Evolutionary conservation across 2,329 filamentous ascomycete species (phyloP).

Genomic region (Neurospora crassa): DNA sequence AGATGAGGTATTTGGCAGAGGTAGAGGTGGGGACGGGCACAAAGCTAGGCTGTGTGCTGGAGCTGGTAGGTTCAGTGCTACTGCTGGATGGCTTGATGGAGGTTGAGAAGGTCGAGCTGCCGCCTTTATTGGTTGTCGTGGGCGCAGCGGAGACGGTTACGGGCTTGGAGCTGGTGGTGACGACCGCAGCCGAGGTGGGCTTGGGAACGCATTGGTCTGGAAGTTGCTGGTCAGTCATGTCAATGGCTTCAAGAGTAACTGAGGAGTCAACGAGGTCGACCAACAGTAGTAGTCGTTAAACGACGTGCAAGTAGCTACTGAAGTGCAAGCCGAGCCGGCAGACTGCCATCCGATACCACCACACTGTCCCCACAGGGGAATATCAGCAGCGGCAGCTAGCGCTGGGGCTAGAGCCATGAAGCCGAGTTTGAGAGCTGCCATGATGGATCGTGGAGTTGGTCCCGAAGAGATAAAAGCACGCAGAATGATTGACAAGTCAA

Average conservation of each 20-base stretch:
- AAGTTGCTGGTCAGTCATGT: neutral
- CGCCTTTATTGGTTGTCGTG: constrained; percentile 4
- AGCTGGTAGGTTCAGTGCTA: too few relatives aligned
- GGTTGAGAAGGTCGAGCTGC: constrained; percentile 25
- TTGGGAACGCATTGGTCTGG: constrained; percentile 14
- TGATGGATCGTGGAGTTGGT: constrained; percentile 2
- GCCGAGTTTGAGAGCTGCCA: constrained; percentile 4
- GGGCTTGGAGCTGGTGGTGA: constrained; percentile 4
- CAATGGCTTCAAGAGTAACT: neutral
- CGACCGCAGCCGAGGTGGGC: neutral
- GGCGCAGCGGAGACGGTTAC: neutral
- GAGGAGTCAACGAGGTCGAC: neutral
- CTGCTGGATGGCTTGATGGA: neutral
- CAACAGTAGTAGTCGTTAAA: constrained; percentile 15
- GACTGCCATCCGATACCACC: constrained; percentile 10
- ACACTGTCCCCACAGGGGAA: constrained; percentile 11
- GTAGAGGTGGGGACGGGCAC: constrained; percentile 20
- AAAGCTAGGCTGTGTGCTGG: neutral
- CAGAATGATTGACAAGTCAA: neutral
- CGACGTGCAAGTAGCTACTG: constrained; percentile 10
- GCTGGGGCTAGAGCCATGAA: constrained; percentile 5
- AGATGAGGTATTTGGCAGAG: neutral
- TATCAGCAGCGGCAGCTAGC: constrained; percentile 2
- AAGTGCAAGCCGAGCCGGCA: constrained; percentile 4
- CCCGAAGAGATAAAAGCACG: neutral